These are phyloP conservation scores for Ceratobasidium sp. DNA, from an alignment of 1,284 basidiomycete genomes.

Conservation along the genomic window DNA sequence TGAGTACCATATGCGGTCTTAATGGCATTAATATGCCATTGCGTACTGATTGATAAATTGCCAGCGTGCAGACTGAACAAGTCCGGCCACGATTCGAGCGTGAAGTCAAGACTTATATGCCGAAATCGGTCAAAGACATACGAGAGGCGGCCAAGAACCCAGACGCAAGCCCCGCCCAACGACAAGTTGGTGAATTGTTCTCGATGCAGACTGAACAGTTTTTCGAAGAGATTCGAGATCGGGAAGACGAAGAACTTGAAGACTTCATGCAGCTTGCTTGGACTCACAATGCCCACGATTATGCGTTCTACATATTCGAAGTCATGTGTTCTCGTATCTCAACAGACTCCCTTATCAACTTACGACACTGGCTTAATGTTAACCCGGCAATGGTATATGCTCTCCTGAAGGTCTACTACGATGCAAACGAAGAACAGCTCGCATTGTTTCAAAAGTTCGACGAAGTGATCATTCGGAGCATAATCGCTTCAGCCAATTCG, in stretches of 20 bases:
- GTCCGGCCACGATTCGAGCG: constrained; percentile 66
- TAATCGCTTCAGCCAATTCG: constrained; percentile 68
- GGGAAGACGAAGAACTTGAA: constrained; percentile 17
- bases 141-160: not conserved
- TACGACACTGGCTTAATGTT: constrained; percentile 63
- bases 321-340: constrained; percentile 54
- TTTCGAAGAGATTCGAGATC: constrained; percentile 12
- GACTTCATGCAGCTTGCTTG: constrained; percentile 55
- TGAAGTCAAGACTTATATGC: constrained; percentile 49
- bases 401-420: constrained; percentile 65
- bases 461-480: constrained; percentile 61
- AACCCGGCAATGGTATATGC: constrained; percentile 68
- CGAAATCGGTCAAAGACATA: constrained; percentile 27
- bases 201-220: constrained; percentile 8
- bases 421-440: constrained; percentile 67
- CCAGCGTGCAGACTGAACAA: constrained; percentile 70
- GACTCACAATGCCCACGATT: constrained; percentile 66
- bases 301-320: constrained; percentile 67
- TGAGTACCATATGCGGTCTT: constrained; percentile 56
- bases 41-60: not conserved
- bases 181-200: constrained; percentile 16
- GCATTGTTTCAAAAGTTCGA: constrained; percentile 59
- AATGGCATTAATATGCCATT: not conserved
- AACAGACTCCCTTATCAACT: constrained; percentile 55
- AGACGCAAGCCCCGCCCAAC: not conserved